A percentile compares a stretch with the other conserved stretches of the same genome.
phyloP scores from a whole-genome alignment of 2,329 filamentous ascomycete genomes.

The Orbilia blumenaviensis region DNA sequence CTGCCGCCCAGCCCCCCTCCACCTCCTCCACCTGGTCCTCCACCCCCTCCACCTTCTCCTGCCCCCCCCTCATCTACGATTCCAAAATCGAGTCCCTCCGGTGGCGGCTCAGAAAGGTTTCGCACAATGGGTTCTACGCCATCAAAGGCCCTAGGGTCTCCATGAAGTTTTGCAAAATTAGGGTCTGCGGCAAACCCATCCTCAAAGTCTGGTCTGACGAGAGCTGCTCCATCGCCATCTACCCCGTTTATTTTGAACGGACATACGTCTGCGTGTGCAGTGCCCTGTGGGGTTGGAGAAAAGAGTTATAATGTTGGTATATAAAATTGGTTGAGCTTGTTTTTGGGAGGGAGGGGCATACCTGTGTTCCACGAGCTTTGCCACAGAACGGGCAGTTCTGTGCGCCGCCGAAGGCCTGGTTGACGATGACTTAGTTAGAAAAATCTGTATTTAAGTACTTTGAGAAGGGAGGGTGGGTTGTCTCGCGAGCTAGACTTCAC shows the following conservation, averaged over 20 bases:
- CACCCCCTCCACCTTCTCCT: too few relatives aligned
- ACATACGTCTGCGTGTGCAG: background rate
- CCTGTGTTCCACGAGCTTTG: constrained; percentile 19
- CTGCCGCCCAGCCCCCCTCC: too few relatives aligned
- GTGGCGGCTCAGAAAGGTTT: background rate
- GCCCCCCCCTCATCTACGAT: background rate
- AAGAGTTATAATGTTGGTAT: background rate
- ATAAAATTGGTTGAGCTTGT: background rate
- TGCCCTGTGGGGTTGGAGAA: background rate
- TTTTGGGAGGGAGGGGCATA: background rate
- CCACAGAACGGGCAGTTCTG: constrained; percentile 39
- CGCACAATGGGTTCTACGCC: too few relatives aligned
- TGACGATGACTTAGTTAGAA: too few relatives aligned
- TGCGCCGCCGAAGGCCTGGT: constrained; percentile 16
- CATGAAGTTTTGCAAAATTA: constrained; percentile 3
- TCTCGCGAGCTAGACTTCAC: too few relatives aligned
- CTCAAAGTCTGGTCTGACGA: background rate
- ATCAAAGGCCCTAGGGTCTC: constrained; percentile 22
- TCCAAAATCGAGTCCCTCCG: background rate
- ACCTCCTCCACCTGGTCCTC: too few relatives aligned
- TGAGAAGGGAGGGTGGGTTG: too few relatives aligned
- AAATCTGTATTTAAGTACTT: too few relatives aligned
- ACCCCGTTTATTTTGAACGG: background rate
- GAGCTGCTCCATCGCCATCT: background rate
- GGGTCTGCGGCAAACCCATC: background rate